These are phyloP conservation scores for Centella asiatica DNA, from an alignment of 129 eudicot genomes.

Conservation along the genomic window DNA sequence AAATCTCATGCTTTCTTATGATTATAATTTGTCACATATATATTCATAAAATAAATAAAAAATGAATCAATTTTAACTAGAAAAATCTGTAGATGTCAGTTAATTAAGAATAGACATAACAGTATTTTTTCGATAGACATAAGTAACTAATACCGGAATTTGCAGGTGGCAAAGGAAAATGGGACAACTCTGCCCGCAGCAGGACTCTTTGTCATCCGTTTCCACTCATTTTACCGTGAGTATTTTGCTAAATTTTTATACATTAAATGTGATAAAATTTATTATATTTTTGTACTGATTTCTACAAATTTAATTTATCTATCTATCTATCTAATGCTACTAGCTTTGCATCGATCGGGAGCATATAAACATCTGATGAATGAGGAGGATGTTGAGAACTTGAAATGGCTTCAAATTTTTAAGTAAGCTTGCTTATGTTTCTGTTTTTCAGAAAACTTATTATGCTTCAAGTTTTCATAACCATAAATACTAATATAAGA, in stretches of 20 bases:
- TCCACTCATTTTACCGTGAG: slow-evolving; percentile 85
- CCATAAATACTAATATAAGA: too few species aligned
- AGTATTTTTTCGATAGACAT: too few species aligned
- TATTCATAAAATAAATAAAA: too few species aligned
- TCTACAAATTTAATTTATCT: background rate
- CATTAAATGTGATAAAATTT: background rate
- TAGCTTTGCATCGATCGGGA: slow-evolving; percentile 71
- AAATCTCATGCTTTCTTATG: too few species aligned
- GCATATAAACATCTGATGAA: slow-evolving; percentile 86
- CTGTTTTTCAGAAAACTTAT: background rate
- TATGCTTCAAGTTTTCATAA: background rate
- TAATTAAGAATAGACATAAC: too few species aligned
- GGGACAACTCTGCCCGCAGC: slow-evolving; percentile 73
- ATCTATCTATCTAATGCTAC: background rate
- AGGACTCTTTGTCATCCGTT: slow-evolving; percentile 65
- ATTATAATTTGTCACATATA: too few species aligned
- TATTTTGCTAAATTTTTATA: background rate
- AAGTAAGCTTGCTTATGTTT: slow-evolving; percentile 30
- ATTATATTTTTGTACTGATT: background rate
- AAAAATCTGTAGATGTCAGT: too few species aligned
- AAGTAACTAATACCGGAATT: background rate
- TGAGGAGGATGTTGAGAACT: slow-evolving; percentile 64
- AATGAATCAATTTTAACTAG: too few species aligned
- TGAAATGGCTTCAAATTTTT: slow-evolving; percentile 84
- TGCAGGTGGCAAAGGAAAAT: slow-evolving; percentile 81